phyloP scores from a whole-genome alignment of 768 basidiomycete genomes.

The Mycena haematopus region DNA sequence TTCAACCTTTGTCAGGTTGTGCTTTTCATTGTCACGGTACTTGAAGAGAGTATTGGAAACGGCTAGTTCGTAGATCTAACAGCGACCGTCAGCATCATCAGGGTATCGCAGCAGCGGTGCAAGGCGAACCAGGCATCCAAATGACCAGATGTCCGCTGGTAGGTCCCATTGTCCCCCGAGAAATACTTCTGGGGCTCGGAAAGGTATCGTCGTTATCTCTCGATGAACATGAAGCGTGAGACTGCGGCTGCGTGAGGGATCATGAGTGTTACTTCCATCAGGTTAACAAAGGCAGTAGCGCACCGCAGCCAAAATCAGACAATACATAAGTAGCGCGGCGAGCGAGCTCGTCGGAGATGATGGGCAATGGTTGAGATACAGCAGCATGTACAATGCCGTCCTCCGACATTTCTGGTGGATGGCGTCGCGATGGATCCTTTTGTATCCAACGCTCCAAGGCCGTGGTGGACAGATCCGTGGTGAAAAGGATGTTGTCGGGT shows the following conservation, averaged over 20 bases:
- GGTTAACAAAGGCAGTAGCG: slow-evolving; percentile 8
- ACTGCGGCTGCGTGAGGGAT: slow-evolving; percentile 28
- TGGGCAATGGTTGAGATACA: slow-evolving; percentile 37
- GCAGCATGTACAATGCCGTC: slow-evolving; percentile 34
- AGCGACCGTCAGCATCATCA: slow-evolving; percentile 3
- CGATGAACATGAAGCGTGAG: slow-evolving; percentile 24
- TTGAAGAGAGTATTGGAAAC: slow-evolving; percentile 20
- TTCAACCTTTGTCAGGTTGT: slow-evolving; percentile 16
- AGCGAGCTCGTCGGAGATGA: slow-evolving; percentile 29
- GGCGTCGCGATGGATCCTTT: slow-evolving; percentile 29
- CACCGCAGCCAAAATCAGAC: slow-evolving; percentile 38
- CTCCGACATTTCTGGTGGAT: slow-evolving; percentile 32
- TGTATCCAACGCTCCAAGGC: slow-evolving; percentile 28
- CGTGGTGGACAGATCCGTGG: slow-evolving; percentile 17
- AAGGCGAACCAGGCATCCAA: slow-evolving; percentile 35
- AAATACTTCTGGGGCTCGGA: slow-evolving; percentile 39
- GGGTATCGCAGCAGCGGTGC: not conserved
- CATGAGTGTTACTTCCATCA: slow-evolving; percentile 5
- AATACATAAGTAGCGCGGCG: slow-evolving; percentile 35
- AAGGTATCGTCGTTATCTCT: slow-evolving; percentile 30
- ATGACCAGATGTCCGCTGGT: slow-evolving; percentile 40
- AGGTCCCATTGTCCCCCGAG: slow-evolving; percentile 36
- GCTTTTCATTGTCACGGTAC: slow-evolving; percentile 7
- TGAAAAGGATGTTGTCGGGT: slow-evolving; percentile 38
- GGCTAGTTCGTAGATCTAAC: slow-evolving; percentile 27